These are phyloP conservation scores for Ophiostoma quercus DNA, from an alignment of 2,329 filamentous ascomycete species.

Conservation along the genomic window DNA sequence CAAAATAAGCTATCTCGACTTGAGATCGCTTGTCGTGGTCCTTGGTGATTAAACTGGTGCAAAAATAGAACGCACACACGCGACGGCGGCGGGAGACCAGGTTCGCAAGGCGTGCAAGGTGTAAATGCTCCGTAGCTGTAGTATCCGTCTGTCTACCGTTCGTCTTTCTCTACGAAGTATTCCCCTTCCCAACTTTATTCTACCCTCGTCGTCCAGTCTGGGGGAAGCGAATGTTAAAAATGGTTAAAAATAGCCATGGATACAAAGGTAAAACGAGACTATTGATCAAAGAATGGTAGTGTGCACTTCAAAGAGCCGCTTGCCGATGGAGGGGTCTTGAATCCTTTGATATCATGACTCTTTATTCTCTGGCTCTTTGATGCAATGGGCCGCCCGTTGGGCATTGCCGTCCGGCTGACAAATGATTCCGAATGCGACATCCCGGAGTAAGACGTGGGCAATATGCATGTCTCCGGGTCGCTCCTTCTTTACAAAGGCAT, in stretches of 20 bases:
- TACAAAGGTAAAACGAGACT: slow-evolving; percentile 9
- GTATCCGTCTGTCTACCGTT: neutral
- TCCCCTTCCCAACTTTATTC: neutral
- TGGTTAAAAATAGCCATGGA: slow-evolving; percentile 15
- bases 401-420: neutral
- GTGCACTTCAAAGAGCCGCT: neutral
- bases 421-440: neutral
- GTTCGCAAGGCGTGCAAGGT: neutral
- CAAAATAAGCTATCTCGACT: neutral
- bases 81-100: neutral
- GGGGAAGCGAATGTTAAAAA: slow-evolving; percentile 2
- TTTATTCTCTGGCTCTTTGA: neutral
- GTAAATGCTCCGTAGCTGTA: slow-evolving; percentile 15
- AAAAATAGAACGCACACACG: slow-evolving; percentile 23
- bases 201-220: neutral
- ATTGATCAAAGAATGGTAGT: neutral
- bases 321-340: neutral
- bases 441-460: neutral
- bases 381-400: neutral
- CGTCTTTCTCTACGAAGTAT: neutral
- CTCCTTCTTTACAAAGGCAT: neutral
- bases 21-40: slow-evolving; percentile 8
- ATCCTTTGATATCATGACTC: neutral
- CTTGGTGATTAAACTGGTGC: slow-evolving; percentile 23
- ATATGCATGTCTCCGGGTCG: neutral